phyloP scores from a whole-genome alignment of 495 filamentous ascomycete genomes.

The Parathielavia hyrcaniae region DNA sequence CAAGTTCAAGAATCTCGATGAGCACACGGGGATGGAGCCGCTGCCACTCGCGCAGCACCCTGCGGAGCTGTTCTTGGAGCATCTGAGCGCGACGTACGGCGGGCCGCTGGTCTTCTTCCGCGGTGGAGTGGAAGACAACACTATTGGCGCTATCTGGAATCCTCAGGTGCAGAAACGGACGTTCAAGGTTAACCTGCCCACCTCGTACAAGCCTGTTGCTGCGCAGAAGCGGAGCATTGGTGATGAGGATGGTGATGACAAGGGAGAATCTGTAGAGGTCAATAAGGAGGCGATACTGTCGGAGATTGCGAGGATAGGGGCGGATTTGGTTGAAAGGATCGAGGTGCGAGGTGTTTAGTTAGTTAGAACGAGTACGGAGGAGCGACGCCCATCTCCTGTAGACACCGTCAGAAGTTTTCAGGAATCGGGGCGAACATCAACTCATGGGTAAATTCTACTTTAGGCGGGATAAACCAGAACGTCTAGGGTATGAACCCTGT shows the following conservation, averaged over 20 bases:
- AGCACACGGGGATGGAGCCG: slow-evolving; percentile 30
- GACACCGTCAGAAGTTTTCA: neutral
- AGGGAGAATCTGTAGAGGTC: slow-evolving; percentile 47
- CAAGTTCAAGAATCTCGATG: slow-evolving; percentile 69
- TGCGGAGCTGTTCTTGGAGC: slow-evolving; percentile 47
- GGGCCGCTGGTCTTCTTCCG: slow-evolving; percentile 70
- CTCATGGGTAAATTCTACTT: neutral
- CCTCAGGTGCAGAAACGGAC: slow-evolving; percentile 49
- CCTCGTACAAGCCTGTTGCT: slow-evolving; percentile 56
- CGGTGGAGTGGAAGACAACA: slow-evolving; percentile 47
- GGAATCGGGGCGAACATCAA: neutral
- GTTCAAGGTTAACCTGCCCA: slow-evolving; percentile 64
- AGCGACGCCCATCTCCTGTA: neutral
- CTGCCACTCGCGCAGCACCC: slow-evolving; percentile 46
- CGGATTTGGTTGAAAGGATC: slow-evolving; percentile 53
- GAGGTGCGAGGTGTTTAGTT: slow-evolving; percentile 34
- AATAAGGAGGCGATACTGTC: slow-evolving; percentile 69
- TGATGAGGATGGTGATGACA: slow-evolving; percentile 20
- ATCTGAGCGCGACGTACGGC: slow-evolving; percentile 55
- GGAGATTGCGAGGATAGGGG: slow-evolving; percentile 70
- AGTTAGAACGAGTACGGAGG: neutral
- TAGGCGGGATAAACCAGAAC: slow-evolving; percentile 6
- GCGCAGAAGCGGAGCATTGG: neutral
- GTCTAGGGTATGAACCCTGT: slow-evolving; percentile 24
- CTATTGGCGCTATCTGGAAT: slow-evolving; percentile 79